A percentile compares a stretch with the other conserved stretches of the same genome.
These are phyloP conservation scores for Mediolabrus comicus DNA, from an alignment of 108 stramenopile species.

Conservation along the genomic window DNA sequence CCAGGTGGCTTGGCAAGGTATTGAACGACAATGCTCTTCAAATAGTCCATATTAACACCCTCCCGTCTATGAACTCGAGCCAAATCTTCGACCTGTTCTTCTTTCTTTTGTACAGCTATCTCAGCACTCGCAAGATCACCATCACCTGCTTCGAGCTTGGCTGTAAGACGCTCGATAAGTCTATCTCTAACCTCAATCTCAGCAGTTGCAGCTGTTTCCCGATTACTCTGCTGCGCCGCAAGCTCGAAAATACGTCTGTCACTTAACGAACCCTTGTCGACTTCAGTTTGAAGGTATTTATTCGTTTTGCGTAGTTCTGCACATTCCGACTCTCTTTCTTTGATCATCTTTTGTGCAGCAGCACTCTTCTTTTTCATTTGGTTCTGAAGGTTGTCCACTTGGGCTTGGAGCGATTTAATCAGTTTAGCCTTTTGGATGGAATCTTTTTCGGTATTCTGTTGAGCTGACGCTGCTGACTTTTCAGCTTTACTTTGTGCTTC, in stretches of 20 bases:
- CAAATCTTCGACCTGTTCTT: slow-evolving; percentile 76
- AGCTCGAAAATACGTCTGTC: slow-evolving; percentile 88
- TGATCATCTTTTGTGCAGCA: slow-evolving; percentile 82
- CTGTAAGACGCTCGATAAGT: slow-evolving; percentile 63
- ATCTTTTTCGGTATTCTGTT: slow-evolving; percentile 56
- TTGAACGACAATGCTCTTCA: slow-evolving; percentile 90
- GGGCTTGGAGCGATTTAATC: slow-evolving; percentile 69
- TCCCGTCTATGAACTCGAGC: slow-evolving; percentile 77
- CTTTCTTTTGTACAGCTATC: slow-evolving; percentile 57
- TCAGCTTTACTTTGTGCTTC: slow-evolving; percentile 54
- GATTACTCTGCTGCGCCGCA: slow-evolving; percentile 85
- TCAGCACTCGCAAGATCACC: slow-evolving; percentile 76
- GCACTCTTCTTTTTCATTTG: slow-evolving; percentile 83
- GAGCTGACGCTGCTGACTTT: slow-evolving; percentile 53
- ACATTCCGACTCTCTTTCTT: slow-evolving; percentile 79
- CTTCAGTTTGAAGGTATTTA: slow-evolving; percentile 78
- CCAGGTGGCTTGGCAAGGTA: slow-evolving; percentile 86
- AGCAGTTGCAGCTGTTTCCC: slow-evolving; percentile 66
- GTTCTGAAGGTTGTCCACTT: slow-evolving; percentile 72
- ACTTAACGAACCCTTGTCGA: slow-evolving; percentile 81
- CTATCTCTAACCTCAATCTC: slow-evolving; percentile 83
- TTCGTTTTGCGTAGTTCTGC: slow-evolving; percentile 64
- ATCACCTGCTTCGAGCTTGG: slow-evolving; percentile 67
- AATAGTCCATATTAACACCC: slow-evolving; percentile 89
- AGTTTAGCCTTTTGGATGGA: slow-evolving; percentile 38